Base-by-base conservation (phyloP, 2,329 filamentous ascomycete species). In the Neofusicoccum ribis region DNA sequence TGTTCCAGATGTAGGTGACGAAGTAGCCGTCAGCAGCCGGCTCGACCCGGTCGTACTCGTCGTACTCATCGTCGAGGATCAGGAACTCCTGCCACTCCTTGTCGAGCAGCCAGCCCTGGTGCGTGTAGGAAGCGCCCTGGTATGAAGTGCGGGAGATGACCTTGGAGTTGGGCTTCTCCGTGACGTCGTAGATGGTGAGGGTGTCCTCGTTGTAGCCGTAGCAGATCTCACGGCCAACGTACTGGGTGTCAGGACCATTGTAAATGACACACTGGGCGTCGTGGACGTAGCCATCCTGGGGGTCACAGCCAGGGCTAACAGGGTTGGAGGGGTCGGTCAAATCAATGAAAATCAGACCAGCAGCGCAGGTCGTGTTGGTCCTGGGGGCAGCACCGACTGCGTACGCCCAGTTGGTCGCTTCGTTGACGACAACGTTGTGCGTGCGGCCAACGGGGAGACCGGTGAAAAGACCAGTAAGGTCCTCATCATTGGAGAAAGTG, bases 181-280 rank as follows among this genome's bases (percentile, higher is more conserved):
- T 84, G 7, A 85, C 80, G 61, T 86, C 83, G 71, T 82, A 84
- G 62, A 84, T 82, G 58, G 81, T 83, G 60, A 84, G 70, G 0
- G 80, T 80, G 70, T 84, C 81, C 67, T 84, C 83, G 72, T 85
- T 85, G 78, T 84, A 85, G 41, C 82, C 82, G 70, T 84, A 85
- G 79, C 84, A 86, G 69, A 86, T 84, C 63, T 86, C 83, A 1
- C 75, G 77, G 27, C 81, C 83, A 3, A 74, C 72, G 71, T 82
- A 86, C 27, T 77, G 70, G 27, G 72, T 74, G 66, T 86, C 81
- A 0, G 84, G 84, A 0, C 85, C 84, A 7, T 78, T 79, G 75
- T 85, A 85, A 66, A 83, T 80, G 44, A 88, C 75, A 72, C 85
- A 88, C 73, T 88, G 85, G 2, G 85, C 85, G 69, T 88, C 85